phyloP scores from a whole-genome alignment of 257 asterid genomes.

The Oldenlandia corymbosa region DNA sequence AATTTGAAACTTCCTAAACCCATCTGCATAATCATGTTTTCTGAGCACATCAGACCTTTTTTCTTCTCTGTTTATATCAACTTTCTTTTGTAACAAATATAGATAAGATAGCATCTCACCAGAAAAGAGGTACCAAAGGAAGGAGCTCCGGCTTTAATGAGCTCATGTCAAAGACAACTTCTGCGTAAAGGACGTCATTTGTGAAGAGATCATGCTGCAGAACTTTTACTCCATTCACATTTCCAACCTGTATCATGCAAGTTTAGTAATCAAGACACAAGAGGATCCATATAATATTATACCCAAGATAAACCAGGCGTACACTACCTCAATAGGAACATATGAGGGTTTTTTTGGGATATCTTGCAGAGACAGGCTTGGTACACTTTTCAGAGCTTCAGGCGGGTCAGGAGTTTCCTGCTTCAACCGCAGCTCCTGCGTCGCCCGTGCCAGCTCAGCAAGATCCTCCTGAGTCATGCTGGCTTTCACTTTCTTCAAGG shows the following conservation, averaged over 20 bases:
- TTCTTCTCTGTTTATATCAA: background rate
- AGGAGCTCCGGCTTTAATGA: slow-evolving; percentile 84
- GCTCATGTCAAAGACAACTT: slow-evolving; percentile 89
- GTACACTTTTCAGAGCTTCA: slow-evolving; percentile 87
- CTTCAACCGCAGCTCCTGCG: slow-evolving; percentile 77
- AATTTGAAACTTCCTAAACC: background rate
- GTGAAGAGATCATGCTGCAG: slow-evolving; percentile 91
- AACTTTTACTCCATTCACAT: slow-evolving; percentile 67
- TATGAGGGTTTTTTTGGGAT: slow-evolving; percentile 77
- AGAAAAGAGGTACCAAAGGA: slow-evolving; percentile 93
- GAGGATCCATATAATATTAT: slow-evolving; percentile 14
- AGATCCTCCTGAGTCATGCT: slow-evolving; percentile 94
- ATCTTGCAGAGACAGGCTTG: slow-evolving; percentile 80
- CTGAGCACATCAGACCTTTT: background rate
- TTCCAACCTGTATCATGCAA: slow-evolving; percentile 56
- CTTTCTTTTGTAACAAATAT: background rate
- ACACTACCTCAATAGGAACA: slow-evolving; percentile 79
- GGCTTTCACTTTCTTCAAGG: slow-evolving; percentile 63
- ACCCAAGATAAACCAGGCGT: slow-evolving; percentile 9
- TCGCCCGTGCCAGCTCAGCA: slow-evolving; percentile 94
- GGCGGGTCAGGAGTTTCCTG: slow-evolving; percentile 99
- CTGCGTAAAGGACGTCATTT: slow-evolving; percentile 93
- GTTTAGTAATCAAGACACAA: slow-evolving; percentile 14
- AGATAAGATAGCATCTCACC: slow-evolving; percentile 45
- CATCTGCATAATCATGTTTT: background rate